These are phyloP conservation scores for Chrysoporthe deuterocubensis DNA, from an alignment of 2,329 filamentous ascomycete genomes.

Conservation along the genomic window DNA sequence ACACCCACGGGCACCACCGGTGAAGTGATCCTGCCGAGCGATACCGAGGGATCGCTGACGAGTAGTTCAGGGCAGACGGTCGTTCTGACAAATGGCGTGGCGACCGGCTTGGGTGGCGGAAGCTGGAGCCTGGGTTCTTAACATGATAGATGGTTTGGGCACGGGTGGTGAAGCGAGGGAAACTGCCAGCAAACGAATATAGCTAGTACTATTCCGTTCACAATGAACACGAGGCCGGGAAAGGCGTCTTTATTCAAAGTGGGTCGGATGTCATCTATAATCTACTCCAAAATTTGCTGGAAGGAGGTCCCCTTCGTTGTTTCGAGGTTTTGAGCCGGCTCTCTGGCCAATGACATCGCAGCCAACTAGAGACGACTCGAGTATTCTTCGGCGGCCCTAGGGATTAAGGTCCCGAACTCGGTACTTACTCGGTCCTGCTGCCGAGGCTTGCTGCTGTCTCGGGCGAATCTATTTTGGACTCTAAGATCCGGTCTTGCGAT, in stretches of 20 bases:
- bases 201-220: not conserved
- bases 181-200: not conserved
- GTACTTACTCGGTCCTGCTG: slow-evolving; percentile 3
- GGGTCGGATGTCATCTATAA: not conserved
- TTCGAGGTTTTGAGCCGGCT: not conserved
- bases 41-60: slow-evolving; percentile 20
- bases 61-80: slow-evolving; percentile 16
- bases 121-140: slow-evolving; percentile 21
- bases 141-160: not conserved
- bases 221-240: not conserved
- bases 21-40: slow-evolving; percentile 26
- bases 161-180: not conserved
- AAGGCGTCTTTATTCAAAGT: not conserved
- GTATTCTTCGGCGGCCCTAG: not conserved
- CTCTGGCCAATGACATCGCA: not conserved
- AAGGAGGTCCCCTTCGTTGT: not conserved
- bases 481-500: not conserved
- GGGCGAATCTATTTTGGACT: not conserved
- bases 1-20: slow-evolving; percentile 24
- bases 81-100: slow-evolving; percentile 14
- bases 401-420: not conserved
- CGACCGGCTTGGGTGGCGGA: slow-evolving; percentile 22
- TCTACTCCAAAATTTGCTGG: not conserved
- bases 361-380: not conserved
- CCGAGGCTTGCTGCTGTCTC: slow-evolving; percentile 6